Percentiles rank a stretch among this genome's conserved stretches.
phyloP scores from a whole-genome alignment of 179 eudicot genomes.

The Beta macrorhiza region DNA sequence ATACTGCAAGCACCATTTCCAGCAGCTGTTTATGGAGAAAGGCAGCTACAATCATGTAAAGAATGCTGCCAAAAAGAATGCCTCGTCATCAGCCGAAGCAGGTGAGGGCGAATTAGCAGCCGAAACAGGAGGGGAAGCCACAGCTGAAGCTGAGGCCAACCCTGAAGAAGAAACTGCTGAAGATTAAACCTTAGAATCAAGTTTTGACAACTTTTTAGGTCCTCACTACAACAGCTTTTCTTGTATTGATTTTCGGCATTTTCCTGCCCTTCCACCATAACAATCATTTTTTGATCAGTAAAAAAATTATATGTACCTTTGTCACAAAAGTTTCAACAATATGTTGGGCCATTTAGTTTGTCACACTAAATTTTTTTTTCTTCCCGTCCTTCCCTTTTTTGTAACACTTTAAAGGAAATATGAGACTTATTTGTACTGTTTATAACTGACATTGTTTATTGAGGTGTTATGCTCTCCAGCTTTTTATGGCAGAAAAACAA shows the following conservation, averaged over 20 bases:
- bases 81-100: constrained; percentile 5
- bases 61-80: constrained; percentile 49
- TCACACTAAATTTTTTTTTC: neutral
- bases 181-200: constrained; percentile 14
- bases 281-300: neutral
- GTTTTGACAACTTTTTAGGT: constrained; percentile 18
- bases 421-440: neutral
- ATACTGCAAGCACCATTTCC: constrained; percentile 79
- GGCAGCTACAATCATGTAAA: constrained; percentile 76
- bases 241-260: neutral
- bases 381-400: neutral
- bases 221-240: constrained; percentile 2
- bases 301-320: neutral
- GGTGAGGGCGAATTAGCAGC: constrained; percentile 5
- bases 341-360: constrained; percentile 21
- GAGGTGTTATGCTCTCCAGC: neutral
- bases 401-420: constrained; percentile 5
- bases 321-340: constrained; percentile 15
- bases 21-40: constrained; percentile 90
- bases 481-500: neutral
- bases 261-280: neutral
- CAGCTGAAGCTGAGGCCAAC: neutral
- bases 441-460: too few species aligned
- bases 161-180: constrained; percentile 19
- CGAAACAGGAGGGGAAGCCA: neutral